Base-by-base conservation (phyloP, 768 basidiomycete species). In the Phanerodontia chrysosporium region DNA sequence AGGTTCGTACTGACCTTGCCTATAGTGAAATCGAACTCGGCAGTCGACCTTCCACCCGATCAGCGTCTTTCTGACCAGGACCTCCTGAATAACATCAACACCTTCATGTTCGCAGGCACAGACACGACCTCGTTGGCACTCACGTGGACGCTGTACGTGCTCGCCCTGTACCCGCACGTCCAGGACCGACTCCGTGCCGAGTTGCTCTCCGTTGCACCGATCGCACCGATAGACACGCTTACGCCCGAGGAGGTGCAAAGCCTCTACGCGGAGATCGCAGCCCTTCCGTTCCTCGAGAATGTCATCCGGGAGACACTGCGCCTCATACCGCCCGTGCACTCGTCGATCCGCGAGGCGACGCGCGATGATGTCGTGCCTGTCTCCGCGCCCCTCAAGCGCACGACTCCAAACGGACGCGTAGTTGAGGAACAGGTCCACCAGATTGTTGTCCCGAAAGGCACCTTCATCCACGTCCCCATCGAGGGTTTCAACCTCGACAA, bases 61-160 rank as follows among this genome's bases (percentile, higher is more conserved):
- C 83, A 88, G 62, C 82, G 86, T 35, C 85, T 96, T 63, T 89
- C 92, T 0, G 95, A 97, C 67, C 85, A 89, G 29, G 95, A 96
- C 66, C 86, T 95, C 52, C 77, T 94, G 12, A 78, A 91, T 66
- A 93, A 86, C 59, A 86, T 95, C 71, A 92, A 90, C 65, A 94
- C 92, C 0, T 90, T 95, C 70, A 84, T 94, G 79, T 92, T 94
- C 69, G 92, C 89, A 22, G 94, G 94, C 3, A 91, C 93, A 13
- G 92, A 95, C 66, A 92, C 92, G 0, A 88, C 88, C 12, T 89
- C 90, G 2, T 82, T 95, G 28, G 81, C 87, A 4, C 73, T 96
- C 45, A 90, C 90, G 0, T 97, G 95, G 94, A 85, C 86, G 1
- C 71, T 96, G n/a, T 75, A 85, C 58, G 75, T 90, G 16, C 80